Evolutionary conservation across 306 rosid genomes (phyloP).

Genomic region (Luffa aegyptiaca): DNA sequence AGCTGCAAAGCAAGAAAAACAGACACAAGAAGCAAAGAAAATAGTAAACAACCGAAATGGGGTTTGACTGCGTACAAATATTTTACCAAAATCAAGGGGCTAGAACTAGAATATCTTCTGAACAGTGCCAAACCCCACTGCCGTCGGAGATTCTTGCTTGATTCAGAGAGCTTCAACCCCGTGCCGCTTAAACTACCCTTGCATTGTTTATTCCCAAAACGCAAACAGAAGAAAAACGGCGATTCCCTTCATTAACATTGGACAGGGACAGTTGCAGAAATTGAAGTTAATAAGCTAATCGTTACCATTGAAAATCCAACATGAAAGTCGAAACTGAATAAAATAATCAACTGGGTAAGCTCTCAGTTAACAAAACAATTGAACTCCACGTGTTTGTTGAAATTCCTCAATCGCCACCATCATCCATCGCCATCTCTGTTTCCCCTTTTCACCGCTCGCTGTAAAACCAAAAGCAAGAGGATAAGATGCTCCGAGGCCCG

Average conservation of each 20-base stretch:
- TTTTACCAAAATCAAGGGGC: not conserved
- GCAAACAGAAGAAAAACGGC: not conserved
- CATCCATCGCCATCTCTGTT: not conserved
- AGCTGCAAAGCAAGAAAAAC: not conserved
- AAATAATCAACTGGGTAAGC: not conserved
- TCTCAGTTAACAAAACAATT: not conserved
- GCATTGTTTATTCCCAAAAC: not conserved
- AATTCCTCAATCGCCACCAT: not conserved
- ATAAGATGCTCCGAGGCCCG: not conserved
- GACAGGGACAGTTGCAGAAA: conserved; percentile 4
- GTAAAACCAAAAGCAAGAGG: not conserved
- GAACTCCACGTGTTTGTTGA: not conserved
- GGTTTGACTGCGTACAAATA: not conserved
- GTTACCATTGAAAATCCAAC: not conserved
- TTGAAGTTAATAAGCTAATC: not conserved
- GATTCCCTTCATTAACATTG: not conserved
- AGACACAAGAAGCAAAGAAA: not conserved
- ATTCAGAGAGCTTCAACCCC: not conserved
- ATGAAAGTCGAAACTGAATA: not conserved
- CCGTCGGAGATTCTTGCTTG: not conserved
- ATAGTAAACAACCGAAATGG: not conserved
- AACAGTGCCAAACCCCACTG: not conserved
- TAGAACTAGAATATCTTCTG: not conserved
- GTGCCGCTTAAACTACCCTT: not conserved
- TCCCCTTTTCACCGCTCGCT: not conserved